phyloP scores from a whole-genome alignment of 176 grass and related monocot genomes.

The Juncus effusus region DNA sequence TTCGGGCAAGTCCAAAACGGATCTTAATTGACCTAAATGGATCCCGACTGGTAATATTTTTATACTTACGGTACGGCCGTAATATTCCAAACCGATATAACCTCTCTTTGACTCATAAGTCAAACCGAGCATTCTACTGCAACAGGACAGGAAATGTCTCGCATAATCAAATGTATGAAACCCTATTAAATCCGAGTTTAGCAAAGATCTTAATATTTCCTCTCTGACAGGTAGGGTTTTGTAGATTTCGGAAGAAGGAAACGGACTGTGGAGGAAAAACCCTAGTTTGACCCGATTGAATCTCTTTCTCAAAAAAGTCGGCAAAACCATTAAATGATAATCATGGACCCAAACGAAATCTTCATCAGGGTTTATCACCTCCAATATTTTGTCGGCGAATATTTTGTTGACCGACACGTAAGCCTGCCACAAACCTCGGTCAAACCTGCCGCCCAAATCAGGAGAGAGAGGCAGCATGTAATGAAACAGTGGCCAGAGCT shows the following conservation, averaged over 20 bases:
- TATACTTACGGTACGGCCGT: slow-evolving; percentile 81
- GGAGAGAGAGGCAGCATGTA: slow-evolving; percentile 97
- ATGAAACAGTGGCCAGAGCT: slow-evolving; percentile 98
- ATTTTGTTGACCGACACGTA: slow-evolving; percentile 96
- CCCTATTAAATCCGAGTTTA: slow-evolving; percentile 83
- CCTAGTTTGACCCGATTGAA: slow-evolving; percentile 83
- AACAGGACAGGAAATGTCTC: slow-evolving; percentile 82
- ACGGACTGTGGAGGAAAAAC: slow-evolving; percentile 89
- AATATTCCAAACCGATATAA: slow-evolving; percentile 82
- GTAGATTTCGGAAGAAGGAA: slow-evolving; percentile 84
- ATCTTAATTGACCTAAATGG: slow-evolving; percentile 67
- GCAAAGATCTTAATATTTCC: slow-evolving; percentile 66
- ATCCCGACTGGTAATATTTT: slow-evolving; percentile 89
- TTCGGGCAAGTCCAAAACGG: slow-evolving; percentile 53
- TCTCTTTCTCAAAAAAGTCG: slow-evolving; percentile 72
- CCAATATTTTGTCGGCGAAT: slow-evolving; percentile 85
- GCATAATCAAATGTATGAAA: slow-evolving; percentile 97
- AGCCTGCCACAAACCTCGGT: slow-evolving; percentile 76
- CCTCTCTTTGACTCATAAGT: slow-evolving; percentile 86
- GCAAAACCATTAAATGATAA: slow-evolving; percentile 90
- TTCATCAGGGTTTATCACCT: slow-evolving; percentile 91
- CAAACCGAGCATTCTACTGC: slow-evolving; percentile 83
- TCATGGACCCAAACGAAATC: slow-evolving; percentile 95
- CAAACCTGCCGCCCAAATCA: slow-evolving; percentile 84
- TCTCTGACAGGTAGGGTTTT: slow-evolving; percentile 74